Percentiles rank a stretch among this genome's conserved stretches.
Conservation (phyloP, 78 protist genomes). For the Dictyostelium intermedium region DNA sequence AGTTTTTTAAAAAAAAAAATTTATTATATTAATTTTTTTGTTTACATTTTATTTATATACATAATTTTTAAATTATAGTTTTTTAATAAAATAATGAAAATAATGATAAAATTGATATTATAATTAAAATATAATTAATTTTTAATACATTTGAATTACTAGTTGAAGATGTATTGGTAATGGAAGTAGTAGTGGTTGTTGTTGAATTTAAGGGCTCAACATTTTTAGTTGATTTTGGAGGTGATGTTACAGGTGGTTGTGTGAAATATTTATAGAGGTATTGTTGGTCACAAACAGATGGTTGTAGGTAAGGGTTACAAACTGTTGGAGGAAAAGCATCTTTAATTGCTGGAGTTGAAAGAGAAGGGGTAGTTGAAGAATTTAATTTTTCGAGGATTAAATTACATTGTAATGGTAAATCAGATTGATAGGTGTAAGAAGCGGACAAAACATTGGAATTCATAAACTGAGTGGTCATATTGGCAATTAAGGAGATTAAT, state of each 20-base stretch:
- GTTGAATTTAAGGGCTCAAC: neutral
- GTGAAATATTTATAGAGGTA: constrained; percentile 5
- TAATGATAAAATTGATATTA: neutral
- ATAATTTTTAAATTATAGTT: too few relatives aligned
- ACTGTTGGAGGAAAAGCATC: neutral
- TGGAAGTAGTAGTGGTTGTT: neutral
- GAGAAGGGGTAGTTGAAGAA: neutral
- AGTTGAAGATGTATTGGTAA: neutral
- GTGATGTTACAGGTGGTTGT: neutral
- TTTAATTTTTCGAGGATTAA: neutral
- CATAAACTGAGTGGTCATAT: neutral
- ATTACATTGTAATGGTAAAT: neutral
- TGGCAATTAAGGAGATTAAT: neutral
- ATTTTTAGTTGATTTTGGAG: constrained; percentile 8
- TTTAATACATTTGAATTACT: neutral
- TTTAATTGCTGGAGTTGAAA: neutral
- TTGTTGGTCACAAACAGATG: constrained; percentile 2
- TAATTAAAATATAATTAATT: neutral
- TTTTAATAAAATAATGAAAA: neutral
- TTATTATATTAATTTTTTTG: too few relatives aligned
- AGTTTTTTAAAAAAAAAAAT: too few relatives aligned
- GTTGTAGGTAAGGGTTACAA: neutral
- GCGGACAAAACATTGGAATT: neutral
- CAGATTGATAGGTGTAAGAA: neutral
- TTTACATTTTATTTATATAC: too few relatives aligned